Conservation (phyloP, 805 yeast genomes). For the Ogataea neopini region DNA sequence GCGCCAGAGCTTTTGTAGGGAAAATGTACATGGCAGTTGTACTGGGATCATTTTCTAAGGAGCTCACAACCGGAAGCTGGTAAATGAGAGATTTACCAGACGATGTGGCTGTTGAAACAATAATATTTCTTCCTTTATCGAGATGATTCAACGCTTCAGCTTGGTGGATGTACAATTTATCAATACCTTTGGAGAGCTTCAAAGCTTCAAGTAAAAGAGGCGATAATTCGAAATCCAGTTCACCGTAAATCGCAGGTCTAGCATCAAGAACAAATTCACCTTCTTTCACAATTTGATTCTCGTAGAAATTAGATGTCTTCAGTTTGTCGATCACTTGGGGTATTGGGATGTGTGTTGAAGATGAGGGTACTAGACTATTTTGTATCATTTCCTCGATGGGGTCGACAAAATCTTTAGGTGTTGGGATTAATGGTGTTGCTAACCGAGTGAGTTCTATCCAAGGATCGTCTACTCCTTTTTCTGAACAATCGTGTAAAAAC, state of each 20-base stretch:
- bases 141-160: conserved; percentile 69
- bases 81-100: conserved; percentile 94
- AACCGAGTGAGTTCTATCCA: conserved; percentile 38
- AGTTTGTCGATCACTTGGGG: conserved; percentile 49
- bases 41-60: conserved; percentile 41
- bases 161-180: conserved; percentile 76
- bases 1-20: conserved; percentile 97
- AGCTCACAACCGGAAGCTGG: conserved; percentile 76
- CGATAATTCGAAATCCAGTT: conserved; percentile 46
- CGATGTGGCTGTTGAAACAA: conserved; percentile 92
- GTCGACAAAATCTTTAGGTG: conserved; percentile 50
- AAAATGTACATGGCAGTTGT: conserved; percentile 82
- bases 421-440: conserved; percentile 47
- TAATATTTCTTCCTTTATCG: conserved; percentile 60
- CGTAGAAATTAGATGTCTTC: conserved; percentile 50
- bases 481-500: conserved; percentile 39
- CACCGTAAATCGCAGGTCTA: conserved; percentile 46
- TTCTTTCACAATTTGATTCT: conserved; percentile 59
- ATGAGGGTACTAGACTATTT: conserved; percentile 18
- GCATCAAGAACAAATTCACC: conserved; percentile 46
- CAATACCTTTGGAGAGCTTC: conserved; percentile 46
- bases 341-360: conserved; percentile 28
- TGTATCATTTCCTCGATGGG: conserved; percentile 61
- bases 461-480: conserved; percentile 39
- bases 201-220: conserved; percentile 56